These are phyloP conservation scores for Fusarium pseudograminearum DNA, from an alignment of 2,329 filamentous ascomycete genomes.

Conservation along the genomic window DNA sequence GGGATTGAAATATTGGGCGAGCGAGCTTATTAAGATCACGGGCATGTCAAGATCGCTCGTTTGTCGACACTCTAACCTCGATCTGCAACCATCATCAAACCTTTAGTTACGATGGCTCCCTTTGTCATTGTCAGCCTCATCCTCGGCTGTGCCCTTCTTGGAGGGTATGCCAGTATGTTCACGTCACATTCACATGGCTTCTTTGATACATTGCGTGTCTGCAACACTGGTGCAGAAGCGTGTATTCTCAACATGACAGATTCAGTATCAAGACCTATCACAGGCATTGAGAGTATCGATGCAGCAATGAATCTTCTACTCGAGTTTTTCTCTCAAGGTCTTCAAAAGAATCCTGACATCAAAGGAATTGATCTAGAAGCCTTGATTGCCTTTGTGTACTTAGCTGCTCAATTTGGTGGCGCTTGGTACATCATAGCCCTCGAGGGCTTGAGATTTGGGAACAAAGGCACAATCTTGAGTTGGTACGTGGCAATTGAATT, in stretches of 20 bases:
- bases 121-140: conserved; percentile 19
- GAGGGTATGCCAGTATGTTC: conserved; percentile 39
- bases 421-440: conserved; percentile 39
- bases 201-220: conserved; percentile 29
- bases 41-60: not conserved
- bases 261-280: conserved; percentile 1
- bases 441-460: conserved; percentile 34
- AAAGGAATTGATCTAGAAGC: conserved; percentile 27
- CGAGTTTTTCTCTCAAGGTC: conserved; percentile 38
- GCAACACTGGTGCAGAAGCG: not conserved
- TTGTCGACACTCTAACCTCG: not conserved
- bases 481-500: conserved; percentile 18
- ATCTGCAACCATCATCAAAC: not conserved
- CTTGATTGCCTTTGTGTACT: conserved; percentile 32
- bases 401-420: conserved; percentile 41
- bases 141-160: conserved; percentile 30
- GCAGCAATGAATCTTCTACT: conserved; percentile 24
- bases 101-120: not conserved
- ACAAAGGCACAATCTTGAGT: conserved; percentile 22
- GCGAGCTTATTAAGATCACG: not conserved
- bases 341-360: conserved; percentile 1
- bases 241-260: conserved; percentile 32
- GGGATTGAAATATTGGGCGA: too few species aligned
- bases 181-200: conserved; percentile 33
- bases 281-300: conserved; percentile 5